A percentile compares a stretch with the other conserved stretches of the same genome.
Evolutionary conservation across 768 basidiomycete genomes (phyloP).

Genomic region (Pleurotus sapidus): DNA sequence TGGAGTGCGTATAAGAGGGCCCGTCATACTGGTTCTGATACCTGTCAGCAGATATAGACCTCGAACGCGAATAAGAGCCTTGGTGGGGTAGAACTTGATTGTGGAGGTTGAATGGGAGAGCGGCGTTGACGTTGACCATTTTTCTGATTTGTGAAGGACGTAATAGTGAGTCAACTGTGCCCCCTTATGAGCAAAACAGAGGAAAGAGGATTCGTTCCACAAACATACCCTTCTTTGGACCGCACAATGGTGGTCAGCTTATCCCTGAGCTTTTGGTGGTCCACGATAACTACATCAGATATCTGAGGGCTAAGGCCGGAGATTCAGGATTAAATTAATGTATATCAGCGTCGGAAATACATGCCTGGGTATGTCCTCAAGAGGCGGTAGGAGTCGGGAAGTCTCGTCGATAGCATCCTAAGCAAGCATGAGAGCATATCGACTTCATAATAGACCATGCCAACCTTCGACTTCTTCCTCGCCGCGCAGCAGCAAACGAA

Average conservation of each 20-base stretch:
- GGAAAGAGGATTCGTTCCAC: background rate
- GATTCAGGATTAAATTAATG: background rate
- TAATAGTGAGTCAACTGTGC: background rate
- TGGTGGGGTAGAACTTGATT: slow-evolving; percentile 24
- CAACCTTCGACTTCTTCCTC: too few relatives aligned
- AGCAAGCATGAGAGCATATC: too few relatives aligned
- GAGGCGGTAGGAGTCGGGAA: background rate
- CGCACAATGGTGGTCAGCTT: slow-evolving; percentile 57
- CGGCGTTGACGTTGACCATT: slow-evolving; percentile 69
- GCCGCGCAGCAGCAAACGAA: too few relatives aligned
- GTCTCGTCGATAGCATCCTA: background rate
- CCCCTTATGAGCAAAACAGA: background rate
- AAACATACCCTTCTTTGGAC: slow-evolving; percentile 54
- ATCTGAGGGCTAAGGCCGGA: background rate
- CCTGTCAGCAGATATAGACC: slow-evolving; percentile 19
- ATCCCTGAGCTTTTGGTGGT: slow-evolving; percentile 52
- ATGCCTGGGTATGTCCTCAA: background rate
- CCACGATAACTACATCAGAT: slow-evolving; percentile 20
- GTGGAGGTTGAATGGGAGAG: slow-evolving; percentile 61
- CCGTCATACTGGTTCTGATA: background rate
- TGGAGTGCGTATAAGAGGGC: background rate
- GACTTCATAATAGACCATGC: too few relatives aligned
- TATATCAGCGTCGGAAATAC: background rate
- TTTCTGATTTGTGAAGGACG: slow-evolving; percentile 35
- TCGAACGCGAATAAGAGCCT: slow-evolving; percentile 20